phyloP scores from a whole-genome alignment of 2,329 filamentous ascomycete species.

The Penicillium glabrum region DNA sequence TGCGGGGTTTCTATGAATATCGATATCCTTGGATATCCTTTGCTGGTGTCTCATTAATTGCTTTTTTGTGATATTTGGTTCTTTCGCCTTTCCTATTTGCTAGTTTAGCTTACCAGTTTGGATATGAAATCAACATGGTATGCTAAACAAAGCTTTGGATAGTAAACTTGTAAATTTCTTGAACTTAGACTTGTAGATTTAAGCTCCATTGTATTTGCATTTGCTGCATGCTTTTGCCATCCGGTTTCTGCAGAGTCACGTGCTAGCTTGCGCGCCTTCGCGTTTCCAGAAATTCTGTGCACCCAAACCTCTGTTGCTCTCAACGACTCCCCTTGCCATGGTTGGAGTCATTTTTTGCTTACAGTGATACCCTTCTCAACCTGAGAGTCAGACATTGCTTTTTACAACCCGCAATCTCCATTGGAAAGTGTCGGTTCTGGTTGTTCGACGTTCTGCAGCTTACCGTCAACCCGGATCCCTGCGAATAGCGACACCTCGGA shows the following conservation, averaged over 20 bases:
- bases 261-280: constrained; percentile 14
- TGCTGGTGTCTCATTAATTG: constrained; percentile 29
- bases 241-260: constrained; percentile 10
- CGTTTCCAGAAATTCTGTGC: constrained; percentile 18
- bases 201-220: not conserved
- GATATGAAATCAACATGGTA: constrained; percentile 33
- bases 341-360: not conserved
- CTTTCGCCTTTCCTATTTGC: constrained; percentile 17
- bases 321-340: constrained; percentile 4
- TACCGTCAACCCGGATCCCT: constrained; percentile 12
- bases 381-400: not conserved
- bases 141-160: constrained; percentile 16
- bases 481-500: constrained; percentile 1
- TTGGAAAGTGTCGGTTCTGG: not conserved
- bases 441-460: constrained; percentile 3
- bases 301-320: not conserved
- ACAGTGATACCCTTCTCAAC: not conserved
- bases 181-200: not conserved
- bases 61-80: constrained; percentile 12
- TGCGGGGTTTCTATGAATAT: constrained; percentile 8
- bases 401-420: not conserved
- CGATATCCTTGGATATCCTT: constrained; percentile 9
- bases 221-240: not conserved
- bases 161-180: not conserved
- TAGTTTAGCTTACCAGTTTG: constrained; percentile 29